phyloP scores from a whole-genome alignment of 208 protist genomes.

The Leptomonas seymouri region DNA sequence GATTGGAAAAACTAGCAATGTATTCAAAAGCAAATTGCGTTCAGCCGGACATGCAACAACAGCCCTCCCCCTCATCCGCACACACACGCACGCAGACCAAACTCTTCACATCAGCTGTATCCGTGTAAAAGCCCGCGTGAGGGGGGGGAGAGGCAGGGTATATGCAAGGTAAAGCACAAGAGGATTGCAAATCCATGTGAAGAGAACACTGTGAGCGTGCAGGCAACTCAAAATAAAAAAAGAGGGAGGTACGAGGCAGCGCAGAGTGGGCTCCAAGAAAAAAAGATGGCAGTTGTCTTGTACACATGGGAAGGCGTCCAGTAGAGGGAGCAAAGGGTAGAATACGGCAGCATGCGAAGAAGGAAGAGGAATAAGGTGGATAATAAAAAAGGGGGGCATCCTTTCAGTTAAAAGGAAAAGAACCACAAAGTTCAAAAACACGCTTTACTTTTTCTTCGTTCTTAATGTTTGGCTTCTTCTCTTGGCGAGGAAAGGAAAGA shows the following conservation, averaged over 20 bases:
- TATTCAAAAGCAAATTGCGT: no score
- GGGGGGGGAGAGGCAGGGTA: not conserved
- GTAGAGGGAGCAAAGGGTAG: slow-evolving; percentile 36
- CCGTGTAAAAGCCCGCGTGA: no score
- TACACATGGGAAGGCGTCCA: no score
- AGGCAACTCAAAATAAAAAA: slow-evolving; percentile 12
- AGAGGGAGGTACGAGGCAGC: slow-evolving; percentile 12
- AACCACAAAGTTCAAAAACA: no score
- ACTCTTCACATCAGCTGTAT: no score
- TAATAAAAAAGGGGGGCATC: not conserved
- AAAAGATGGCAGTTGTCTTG: not conserved
- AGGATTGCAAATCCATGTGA: slow-evolving; percentile 55
- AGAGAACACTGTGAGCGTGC: slow-evolving; percentile 4
- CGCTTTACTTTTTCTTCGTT: not conserved
- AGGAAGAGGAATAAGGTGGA: not conserved
- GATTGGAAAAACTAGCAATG: no score
- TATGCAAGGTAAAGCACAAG: not conserved
- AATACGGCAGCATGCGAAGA: no score
- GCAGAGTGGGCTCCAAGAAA: not conserved
- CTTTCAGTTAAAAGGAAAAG: not conserved
- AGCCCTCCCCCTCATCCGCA: no score
- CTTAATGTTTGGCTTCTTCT: not conserved
- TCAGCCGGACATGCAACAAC: no score
- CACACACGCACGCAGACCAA: not conserved
- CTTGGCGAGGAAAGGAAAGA: no score